Conservation (phyloP, 2,329 filamentous ascomycete genomes). For the Dactylellina sp. region DNA sequence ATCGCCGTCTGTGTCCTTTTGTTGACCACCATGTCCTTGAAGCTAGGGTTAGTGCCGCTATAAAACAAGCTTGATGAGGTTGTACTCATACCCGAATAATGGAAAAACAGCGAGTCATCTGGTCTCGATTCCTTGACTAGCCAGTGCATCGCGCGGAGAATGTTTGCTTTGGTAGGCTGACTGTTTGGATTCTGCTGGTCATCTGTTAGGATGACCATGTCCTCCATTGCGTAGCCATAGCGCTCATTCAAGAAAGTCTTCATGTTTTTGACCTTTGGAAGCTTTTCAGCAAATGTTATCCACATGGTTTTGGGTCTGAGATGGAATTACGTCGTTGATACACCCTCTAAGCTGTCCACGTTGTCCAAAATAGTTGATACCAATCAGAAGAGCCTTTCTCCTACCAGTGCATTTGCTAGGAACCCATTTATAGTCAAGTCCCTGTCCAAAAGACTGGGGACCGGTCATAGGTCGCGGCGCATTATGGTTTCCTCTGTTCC, state of each 20-base stretch:
- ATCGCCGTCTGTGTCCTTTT: constrained; percentile 78
- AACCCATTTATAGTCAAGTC: constrained; percentile 48
- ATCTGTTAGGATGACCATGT: constrained; percentile 83
- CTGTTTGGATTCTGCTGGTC: constrained; percentile 77
- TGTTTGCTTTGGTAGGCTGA: constrained; percentile 80
- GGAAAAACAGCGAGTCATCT: constrained; percentile 81
- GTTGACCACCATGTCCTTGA: constrained; percentile 81
- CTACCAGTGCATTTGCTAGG: constrained; percentile 74
- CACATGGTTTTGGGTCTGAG: not conserved
- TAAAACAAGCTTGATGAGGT: no score
- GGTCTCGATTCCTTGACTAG: constrained; percentile 77
- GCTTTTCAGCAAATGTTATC: not conserved
- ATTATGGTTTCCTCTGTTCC: constrained; percentile 40
- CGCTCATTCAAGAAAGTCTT: constrained; percentile 76
- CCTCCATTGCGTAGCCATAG: constrained; percentile 79
- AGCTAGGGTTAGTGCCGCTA: constrained; percentile 22
- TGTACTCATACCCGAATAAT: constrained; percentile 74
- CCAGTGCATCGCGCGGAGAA: constrained; percentile 80
- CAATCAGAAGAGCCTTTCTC: constrained; percentile 79
- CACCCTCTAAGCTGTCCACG: constrained; percentile 78
- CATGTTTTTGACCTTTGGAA: constrained; percentile 72
- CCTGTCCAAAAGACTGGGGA: constrained; percentile 48
- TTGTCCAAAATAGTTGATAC: constrained; percentile 84
- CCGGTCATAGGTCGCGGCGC: constrained; percentile 39
- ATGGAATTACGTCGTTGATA: constrained; percentile 75